Base-by-base conservation (phyloP, 768 basidiomycete species). In the Leccinum truebloodii region DNA sequence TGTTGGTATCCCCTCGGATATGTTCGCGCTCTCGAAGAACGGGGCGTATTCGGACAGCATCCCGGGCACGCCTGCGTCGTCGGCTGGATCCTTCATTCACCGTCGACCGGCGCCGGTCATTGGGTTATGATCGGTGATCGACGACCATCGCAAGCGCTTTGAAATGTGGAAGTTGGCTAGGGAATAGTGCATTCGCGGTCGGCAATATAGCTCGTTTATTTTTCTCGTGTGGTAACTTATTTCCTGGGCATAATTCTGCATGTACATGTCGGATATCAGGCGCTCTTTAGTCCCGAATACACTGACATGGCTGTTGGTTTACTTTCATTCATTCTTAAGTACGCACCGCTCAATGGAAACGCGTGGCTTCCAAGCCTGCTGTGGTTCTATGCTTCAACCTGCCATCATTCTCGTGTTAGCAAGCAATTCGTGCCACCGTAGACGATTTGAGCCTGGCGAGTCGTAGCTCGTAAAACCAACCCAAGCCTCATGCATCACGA, bases 1-100 rank as follows among this genome's bases (percentile, higher is more conserved):
- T 18, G 76, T 79, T 13, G 82, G 83, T 58, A 81, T 89, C 20
- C 87, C 88, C 12, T 76, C 79, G 37, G 85, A 88, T 52, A 78
- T 85, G 7, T 65, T 88, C 48, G 76, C 79, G 8, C 83, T 83
- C 56, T 87, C 88, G 13, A 80, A 82, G 24, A 80, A 81, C 5
- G 12, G n/a, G 32, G 12, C 18, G 18, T 1, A 5, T 83, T 82
- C 67, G 71, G 85, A 30, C 75, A 83, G 20, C 12, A 6, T 6
- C 20, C 22, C 20, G 10, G 67, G 76, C 24, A 76, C 76, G 59
- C 62, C 67, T 28, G 64, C 68, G 66, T 72, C 73, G 35, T 66
- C 52, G 30, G 22, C 20, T 32, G 48, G 22, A 24, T 24, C 46
- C 13, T 13, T 24, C 22, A 49, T 49, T 14, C 48, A 14, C 22